Percentiles rank a stretch among this genome's conserved stretches.
Conservation (phyloP, 2,329 filamentous ascomycete species). For the Botrytis porri region DNA sequence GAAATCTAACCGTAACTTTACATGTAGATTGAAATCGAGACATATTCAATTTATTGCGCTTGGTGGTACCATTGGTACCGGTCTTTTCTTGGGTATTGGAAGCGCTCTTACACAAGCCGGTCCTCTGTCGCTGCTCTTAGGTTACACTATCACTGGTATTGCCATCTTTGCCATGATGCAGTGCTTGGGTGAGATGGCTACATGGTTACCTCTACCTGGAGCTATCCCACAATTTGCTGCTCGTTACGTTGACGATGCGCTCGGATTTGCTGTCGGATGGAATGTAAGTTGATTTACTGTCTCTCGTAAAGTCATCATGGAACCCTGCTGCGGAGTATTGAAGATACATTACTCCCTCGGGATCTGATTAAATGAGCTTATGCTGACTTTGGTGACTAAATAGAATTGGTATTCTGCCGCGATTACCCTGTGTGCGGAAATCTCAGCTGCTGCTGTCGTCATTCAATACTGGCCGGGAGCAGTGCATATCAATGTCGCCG, state of each 20-base stretch:
- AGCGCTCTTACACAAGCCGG: conserved; percentile 52
- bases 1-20: neutral
- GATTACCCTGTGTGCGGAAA: conserved; percentile 45
- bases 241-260: conserved; percentile 48
- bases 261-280: conserved; percentile 55
- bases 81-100: conserved; percentile 54
- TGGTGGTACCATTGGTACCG: conserved; percentile 55
- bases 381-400: conserved; percentile 15
- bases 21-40: conserved; percentile 41
- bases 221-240: conserved; percentile 48
- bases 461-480: conserved; percentile 48
- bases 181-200: conserved; percentile 52
- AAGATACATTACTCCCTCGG: neutral
- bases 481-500: conserved; percentile 34
- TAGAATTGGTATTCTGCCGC: conserved; percentile 37
- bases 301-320: conserved; percentile 35
- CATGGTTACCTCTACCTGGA: conserved; percentile 51
- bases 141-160: conserved; percentile 51
- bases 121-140: conserved; percentile 51
- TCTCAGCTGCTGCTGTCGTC: conserved; percentile 48
- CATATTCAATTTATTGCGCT: conserved; percentile 60
- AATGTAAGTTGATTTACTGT: conserved; percentile 63
- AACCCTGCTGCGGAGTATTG: neutral
- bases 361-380: neutral
- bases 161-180: conserved; percentile 51